Evolutionary conservation across 805 yeast genomes (phyloP), one percentile per base, ranked within the genome.

Genomic region (Metschnikowia anglica): DNA sequence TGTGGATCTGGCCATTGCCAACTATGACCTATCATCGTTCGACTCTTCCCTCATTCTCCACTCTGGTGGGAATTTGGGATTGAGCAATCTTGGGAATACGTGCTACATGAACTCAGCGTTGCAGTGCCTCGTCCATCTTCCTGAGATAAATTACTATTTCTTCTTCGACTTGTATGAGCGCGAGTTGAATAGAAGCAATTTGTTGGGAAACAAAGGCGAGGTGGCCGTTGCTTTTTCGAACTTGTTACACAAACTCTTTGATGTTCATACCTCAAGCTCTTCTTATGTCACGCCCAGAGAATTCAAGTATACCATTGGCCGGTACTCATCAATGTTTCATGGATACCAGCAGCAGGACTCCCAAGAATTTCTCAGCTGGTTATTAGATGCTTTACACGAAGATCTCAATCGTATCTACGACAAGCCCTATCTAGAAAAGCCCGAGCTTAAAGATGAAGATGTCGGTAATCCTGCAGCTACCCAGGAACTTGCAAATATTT

Each of bases 51-150:
- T 20, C 2, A 32, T 54, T 3, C 34, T 52, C 21, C 20, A 37
- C 0, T 39, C 48, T 9, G 65, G 68, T 13, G 97, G 51, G 58
- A 70, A 35, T 61, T 73, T 45, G 83, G 97, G 47, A 51, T 83
- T 56, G 67, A 73, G 61, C 39, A 90, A 88, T 57, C 66, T 89
- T 47, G 97, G 97, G 2, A 90, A 90, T 59, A 83, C 95, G 0
- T 90, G 97, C 62, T 90, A 88, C 61, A 89, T 90, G 97, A 89
- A 88, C 61, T 86, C 95, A 8, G 97, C 97, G 0, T 65, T 91
- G 34, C 98, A 93, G 58, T 91, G 97, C 56, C 66, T 91, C 31
- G 76, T 80, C 0, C 98, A 91, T 58, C 74, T 90, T 10, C 95
- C 96, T 1, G 96, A 88, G 60, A 63, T 93, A 19, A 77, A 83